A percentile compares a stretch with the other conserved stretches of the same genome.
Evolutionary conservation across 1,284 basidiomycete species (phyloP).

Genomic region (Ganoderma resinaceum): DNA sequence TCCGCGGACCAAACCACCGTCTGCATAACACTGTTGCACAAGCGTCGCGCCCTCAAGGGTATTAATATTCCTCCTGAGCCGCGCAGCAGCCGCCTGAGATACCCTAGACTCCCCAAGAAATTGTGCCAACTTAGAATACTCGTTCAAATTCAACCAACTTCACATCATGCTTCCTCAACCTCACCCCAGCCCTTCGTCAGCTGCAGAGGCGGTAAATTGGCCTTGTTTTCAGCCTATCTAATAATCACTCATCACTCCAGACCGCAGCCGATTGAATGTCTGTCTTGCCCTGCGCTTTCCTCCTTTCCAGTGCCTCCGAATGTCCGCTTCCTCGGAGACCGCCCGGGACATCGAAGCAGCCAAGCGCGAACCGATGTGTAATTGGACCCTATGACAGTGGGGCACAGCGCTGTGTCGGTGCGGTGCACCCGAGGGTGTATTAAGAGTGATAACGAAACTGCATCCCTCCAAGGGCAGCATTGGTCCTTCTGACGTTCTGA

Average conservation of each 20-base stretch:
- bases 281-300: neutral
- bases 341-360: neutral
- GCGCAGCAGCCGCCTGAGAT: neutral
- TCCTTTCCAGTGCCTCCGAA: neutral
- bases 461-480: neutral
- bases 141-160: too few species aligned
- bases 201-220: neutral
- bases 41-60: neutral
- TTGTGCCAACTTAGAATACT: too few species aligned
- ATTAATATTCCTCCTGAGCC: neutral
- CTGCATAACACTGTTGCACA: neutral
- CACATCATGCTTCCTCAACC: too few species aligned
- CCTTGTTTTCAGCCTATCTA: neutral
- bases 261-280: neutral
- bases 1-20: neutral
- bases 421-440: neutral
- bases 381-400: neutral
- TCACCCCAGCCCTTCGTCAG: too few species aligned
- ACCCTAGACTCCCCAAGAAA: neutral
- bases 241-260: neutral
- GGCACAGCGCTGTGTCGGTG: conserved; percentile 2
- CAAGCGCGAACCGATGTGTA: neutral
- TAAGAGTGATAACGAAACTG: neutral
- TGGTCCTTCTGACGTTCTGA: neutral
- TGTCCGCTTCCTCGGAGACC: neutral